Evolutionary conservation across 1,284 basidiomycete species (phyloP), one percentile per base, ranked within the genome.

Genomic region (Rhizoctonia solani): DNA sequence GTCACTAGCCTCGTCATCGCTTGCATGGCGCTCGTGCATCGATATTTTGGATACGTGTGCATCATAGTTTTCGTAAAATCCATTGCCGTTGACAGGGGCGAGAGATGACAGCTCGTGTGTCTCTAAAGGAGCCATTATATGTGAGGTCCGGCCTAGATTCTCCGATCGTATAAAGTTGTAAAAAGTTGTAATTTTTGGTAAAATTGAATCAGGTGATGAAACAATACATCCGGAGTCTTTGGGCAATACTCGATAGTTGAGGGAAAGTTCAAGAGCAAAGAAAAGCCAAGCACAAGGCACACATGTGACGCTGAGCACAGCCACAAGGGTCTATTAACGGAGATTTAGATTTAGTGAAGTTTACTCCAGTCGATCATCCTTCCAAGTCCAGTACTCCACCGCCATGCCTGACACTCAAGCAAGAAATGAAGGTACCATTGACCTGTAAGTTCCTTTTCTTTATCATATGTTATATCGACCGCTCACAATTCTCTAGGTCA

Each of bases 301-400:
- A 16, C n/a, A n/a, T n/a, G n/a, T 23, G 41, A 44, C 11, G 32
- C 4, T 39, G 41, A 4, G 8, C 56, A 59, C 44, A 49, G 56
- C 56, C 56, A 59, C 56, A 4, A 59, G 56, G 56, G 56, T 34
- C 56, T 37, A 14, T 19, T 14, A 30, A 34, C 32, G 32, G 32
- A 11, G 32, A 34, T 34, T 11, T 11, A 11, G 4, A 34, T 34
- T 34, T 6, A 59, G 34, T 59, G 16, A 59, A 59, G 56, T 59
- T 59, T 59, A 34, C 56, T 56, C n/a, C 27, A 44, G 56, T 59
- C 29, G 56, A 49, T 59, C 56, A 27, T 59, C 25, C 55, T 32
- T 46, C 42, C 42, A 46, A 50, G 47, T 27, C 44, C 41, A 44
- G 41, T 11, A 34, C 32, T 34, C 32, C 32, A 34, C 32, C 32